Base-by-base conservation (phyloP, 306 rosid species). In the Argentina anserina region DNA sequence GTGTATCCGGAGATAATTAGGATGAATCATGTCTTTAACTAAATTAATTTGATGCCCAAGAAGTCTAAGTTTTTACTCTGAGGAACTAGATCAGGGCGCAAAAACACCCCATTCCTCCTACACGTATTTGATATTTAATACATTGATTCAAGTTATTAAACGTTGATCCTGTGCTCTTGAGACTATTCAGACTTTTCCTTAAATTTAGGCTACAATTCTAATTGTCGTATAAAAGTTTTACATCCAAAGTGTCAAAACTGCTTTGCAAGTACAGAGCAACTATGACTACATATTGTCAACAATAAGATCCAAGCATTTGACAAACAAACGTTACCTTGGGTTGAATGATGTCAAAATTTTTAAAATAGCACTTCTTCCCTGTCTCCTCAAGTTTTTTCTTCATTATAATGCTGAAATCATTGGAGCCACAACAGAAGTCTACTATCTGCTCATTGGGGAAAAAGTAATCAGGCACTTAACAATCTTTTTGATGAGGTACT, bases 351-450 rank as follows among this genome's bases (percentile, higher is more conserved):
- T 94, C 97, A 34, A 75, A 91, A 83, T 94, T 91, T 80, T 81
- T 88, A 79, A 74, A 94, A 0, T 63, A 81, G 83, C 99, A 94
- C 63, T 52, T 82, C 85, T 91, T 94, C 79, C 97, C 93, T 0
- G 47, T 86, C 82, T 85, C 91, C 66, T 91, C 93, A 26, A 94
- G 93, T 76, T 87, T 94, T 83, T 88, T 91, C 72, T 81, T 88
- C 97, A 94, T 83, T 45, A 88, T 77, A 53, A 80, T 76, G 83
- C 99, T 91, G 76, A 94, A 94, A 75, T 91, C 97, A 77, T 94
- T 94, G 70, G 99, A 88, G 70, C 97, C 99, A 52, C 97, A 94
- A 65, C 96, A 85, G 81, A 94, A 94, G 87, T 94, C 99, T 86
- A 94, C 99, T 42, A 91, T 78, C 99, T 94, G 95, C 75, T 72